These are phyloP conservation scores for Didymella glomerata DNA, from an alignment of 2,329 filamentous ascomycete species.

Conservation along the genomic window DNA sequence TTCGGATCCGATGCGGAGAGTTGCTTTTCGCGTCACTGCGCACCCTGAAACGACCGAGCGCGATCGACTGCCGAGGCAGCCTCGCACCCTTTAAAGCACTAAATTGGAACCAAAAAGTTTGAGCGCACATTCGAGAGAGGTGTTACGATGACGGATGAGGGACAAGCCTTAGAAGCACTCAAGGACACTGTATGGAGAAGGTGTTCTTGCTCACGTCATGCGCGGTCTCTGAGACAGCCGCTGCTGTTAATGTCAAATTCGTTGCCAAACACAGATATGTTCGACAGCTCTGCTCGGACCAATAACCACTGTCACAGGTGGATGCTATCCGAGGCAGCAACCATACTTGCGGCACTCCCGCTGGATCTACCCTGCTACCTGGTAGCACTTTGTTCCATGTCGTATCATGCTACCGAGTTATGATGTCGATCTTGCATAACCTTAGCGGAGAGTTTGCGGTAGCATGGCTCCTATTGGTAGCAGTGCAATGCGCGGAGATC, in stretches of 20 bases:
- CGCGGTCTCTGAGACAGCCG: constrained; percentile 7
- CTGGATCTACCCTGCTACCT: background rate
- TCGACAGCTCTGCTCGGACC: background rate
- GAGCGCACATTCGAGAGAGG: background rate
- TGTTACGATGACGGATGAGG: background rate
- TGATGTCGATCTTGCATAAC: background rate
- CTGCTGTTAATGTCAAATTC: background rate
- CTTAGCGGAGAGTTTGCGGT: background rate
- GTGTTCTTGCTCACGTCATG: background rate
- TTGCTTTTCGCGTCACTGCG: constrained; percentile 7
- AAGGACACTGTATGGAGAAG: background rate
- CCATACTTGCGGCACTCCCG: background rate
- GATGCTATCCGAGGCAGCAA: background rate
- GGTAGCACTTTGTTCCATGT: background rate
- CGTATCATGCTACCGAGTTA: background rate
- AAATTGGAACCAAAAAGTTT: background rate
- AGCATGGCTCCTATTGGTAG: background rate
- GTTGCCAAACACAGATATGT: constrained; percentile 4
- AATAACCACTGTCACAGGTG: background rate
- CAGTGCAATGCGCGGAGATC: background rate
- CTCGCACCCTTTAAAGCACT: background rate
- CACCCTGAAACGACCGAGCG: constrained; percentile 13
- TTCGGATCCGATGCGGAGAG: constrained; percentile 4
- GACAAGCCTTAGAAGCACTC: background rate
- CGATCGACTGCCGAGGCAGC: constrained; percentile 11